Base-by-base conservation (phyloP, 2,329 filamentous ascomycete genomes). In the Atkinsonella texensis region DNA sequence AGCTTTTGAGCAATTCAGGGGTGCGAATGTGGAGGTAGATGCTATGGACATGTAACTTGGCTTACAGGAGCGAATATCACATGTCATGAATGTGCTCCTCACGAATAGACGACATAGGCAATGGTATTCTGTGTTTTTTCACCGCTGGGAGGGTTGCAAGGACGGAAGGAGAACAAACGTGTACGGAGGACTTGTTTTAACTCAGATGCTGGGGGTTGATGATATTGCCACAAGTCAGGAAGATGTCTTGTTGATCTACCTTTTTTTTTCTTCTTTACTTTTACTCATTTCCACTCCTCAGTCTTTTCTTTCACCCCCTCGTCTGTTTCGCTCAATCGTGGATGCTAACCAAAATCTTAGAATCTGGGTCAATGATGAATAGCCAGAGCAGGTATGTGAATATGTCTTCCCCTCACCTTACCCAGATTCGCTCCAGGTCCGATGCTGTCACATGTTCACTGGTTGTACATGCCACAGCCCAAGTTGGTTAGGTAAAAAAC, bases 1-100 rank as follows among this genome's bases (percentile, higher is more conserved):
- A 0, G 74, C 77, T 20, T 80, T 75, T 57, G 76, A 80, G 59
- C 75, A 79, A 54, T 64, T 63, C 40, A 62, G 66, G 12, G 60
- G 58, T 15, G 69, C 70, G 7, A 65, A 72, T 41, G 47, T 47
- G 38, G 73, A 75, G 53, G 68, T 71, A 54, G 76, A 77, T 53
- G 69, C 72, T 35, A 74, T 75, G 71, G 70, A 74, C 32, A 66
- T 71, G 65, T 72, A 68, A 35, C 20, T 13, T 39, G 18, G 40
- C 46, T 28, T 20, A 12, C 38, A 9, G 38, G 28, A 32, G 43
- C 13, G n/a, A 12, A 31, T 46, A 8, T 17, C 38, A 42, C 32
- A 47, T 17, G 40, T 12, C 7, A 9, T 44, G 4, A 11, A 41
- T 38, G 18, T 39, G 39, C 43, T 50, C 51, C 39, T 18, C 4